Evolutionary conservation across 768 basidiomycete species (phyloP).

Genomic region (Macrolepiota fuliginosa): DNA sequence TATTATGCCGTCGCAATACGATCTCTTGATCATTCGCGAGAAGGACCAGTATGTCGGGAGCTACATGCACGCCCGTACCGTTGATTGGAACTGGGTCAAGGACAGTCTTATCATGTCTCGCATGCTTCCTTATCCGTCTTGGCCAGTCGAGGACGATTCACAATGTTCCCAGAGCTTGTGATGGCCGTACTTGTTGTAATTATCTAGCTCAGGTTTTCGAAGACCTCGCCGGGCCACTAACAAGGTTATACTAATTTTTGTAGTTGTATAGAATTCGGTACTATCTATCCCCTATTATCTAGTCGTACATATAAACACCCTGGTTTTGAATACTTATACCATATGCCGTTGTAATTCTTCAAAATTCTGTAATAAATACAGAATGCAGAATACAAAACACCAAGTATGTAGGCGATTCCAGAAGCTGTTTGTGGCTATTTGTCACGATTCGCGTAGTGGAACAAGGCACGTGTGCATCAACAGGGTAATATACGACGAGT

Average conservation of each 20-base stretch:
- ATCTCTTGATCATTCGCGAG: slow-evolving; percentile 65
- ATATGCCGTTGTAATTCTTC: background rate
- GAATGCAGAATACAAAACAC: background rate
- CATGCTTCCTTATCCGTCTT: slow-evolving; percentile 34
- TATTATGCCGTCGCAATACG: slow-evolving; percentile 36
- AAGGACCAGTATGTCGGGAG: slow-evolving; percentile 27
- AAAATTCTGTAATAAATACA: background rate
- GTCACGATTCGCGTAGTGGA: background rate
- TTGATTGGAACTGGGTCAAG: slow-evolving; percentile 73
- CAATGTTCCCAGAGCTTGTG: slow-evolving; percentile 17
- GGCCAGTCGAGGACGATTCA: slow-evolving; percentile 21
- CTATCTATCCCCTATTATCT: background rate
- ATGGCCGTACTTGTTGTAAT: background rate
- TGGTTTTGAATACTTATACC: background rate
- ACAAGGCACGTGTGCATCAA: background rate
- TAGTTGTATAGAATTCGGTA: background rate
- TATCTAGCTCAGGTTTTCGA: background rate
- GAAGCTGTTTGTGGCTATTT: background rate
- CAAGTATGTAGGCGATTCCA: too few species aligned
- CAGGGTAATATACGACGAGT: background rate
- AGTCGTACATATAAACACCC: background rate
- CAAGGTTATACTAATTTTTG: slow-evolving; percentile 1
- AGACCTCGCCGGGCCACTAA: too few species aligned
- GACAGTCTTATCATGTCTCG: slow-evolving; percentile 69
- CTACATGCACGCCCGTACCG: slow-evolving; percentile 31